Base-by-base conservation (phyloP, 2,329 filamentous ascomycete species). In the Monosporascus sp. region DNA sequence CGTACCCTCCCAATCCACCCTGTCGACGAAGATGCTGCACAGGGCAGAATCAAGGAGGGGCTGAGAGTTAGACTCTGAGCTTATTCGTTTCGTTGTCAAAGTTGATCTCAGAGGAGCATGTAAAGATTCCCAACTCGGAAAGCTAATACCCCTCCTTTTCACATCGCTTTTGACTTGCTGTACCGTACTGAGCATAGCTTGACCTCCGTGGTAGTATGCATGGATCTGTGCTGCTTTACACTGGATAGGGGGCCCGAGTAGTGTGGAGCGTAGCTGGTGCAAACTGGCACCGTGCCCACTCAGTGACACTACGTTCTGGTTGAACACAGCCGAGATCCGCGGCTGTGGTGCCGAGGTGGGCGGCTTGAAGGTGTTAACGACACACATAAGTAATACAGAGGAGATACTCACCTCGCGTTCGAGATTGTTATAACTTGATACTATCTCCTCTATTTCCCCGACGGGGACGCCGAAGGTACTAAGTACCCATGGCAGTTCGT, bases 11-110 rank as follows among this genome's bases (percentile, higher is more conserved):
- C 55, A 57, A 36, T 57, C 51, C 22, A 51, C 52, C 18, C 46
- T 18, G 20, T 57, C 53, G 2, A 57, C 47, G 14, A 57, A 52
- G 6, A 57, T 57, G 22, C 47, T 39, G 2, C 17, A 27, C 18
- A 57, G 44, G n/a, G 53, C 39, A 2, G 51, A 51, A 38, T 55
- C 51, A 17, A 57, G 53, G 15, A 57, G 45, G 20, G 55, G 47
- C 17, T 18, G 31, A 20, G 42, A 25, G 24, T 25, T 15, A 11
- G 20, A 45, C 22, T 17, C 49, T n/a, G 49, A 48, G 11, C 15
- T 22, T 31, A 52, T 20, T 17, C 31, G 20, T 34, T 51, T 48
- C 31, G 53, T 54, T 3, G 56, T 57, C 6, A 48, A 47, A 9
- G 56, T 38, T 41, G 48, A 42, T 44, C 50, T 48, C 18, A 51